Evolutionary conservation across 768 basidiomycete genomes (phyloP).

Genomic region (Candolleomyces aberdarensis): DNA sequence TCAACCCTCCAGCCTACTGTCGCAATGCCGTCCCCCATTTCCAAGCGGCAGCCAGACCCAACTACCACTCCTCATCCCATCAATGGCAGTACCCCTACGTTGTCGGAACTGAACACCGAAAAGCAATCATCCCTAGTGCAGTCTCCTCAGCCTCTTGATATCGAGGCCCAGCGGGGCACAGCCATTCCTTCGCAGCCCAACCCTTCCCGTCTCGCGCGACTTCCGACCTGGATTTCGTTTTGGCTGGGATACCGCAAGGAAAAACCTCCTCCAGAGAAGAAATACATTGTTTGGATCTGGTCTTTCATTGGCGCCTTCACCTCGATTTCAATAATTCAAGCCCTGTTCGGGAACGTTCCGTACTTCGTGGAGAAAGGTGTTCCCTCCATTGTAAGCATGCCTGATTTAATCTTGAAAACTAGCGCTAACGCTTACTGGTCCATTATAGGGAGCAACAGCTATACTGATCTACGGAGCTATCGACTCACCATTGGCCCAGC

Average conservation of each 20-base stretch:
- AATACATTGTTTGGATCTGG: conserved; percentile 46
- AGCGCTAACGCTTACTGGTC: not conserved
- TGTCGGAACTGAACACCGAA: too few species aligned
- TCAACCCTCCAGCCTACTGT: too few species aligned
- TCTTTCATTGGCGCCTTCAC: conserved; percentile 52
- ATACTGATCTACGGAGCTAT: conserved; percentile 53
- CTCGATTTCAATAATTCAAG: conserved; percentile 48
- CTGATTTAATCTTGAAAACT: conserved; percentile 28
- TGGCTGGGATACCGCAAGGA: conserved; percentile 44
- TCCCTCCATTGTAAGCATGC: conserved; percentile 43
- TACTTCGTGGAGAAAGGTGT: conserved; percentile 46
- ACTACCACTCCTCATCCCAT: too few species aligned
- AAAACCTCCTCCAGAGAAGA: conserved; percentile 26
- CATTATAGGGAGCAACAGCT: conserved; percentile 48
- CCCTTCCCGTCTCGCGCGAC: conserved; percentile 24
- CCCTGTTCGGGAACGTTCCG: conserved; percentile 42
- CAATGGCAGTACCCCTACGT: too few species aligned
- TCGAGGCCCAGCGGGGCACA: too few species aligned
- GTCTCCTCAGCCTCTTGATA: not conserved
- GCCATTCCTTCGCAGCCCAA: conserved; percentile 2
- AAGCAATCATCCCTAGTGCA: too few species aligned
- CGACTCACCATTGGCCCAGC: conserved; percentile 52
- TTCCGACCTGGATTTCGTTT: conserved; percentile 34
- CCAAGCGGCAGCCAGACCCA: too few species aligned
- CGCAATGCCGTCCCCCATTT: too few species aligned